Evolutionary conservation across 345 rosid species (phyloP), one percentile per base, ranked within the genome.

Genomic region (Eucalyptus tenuipes): DNA sequence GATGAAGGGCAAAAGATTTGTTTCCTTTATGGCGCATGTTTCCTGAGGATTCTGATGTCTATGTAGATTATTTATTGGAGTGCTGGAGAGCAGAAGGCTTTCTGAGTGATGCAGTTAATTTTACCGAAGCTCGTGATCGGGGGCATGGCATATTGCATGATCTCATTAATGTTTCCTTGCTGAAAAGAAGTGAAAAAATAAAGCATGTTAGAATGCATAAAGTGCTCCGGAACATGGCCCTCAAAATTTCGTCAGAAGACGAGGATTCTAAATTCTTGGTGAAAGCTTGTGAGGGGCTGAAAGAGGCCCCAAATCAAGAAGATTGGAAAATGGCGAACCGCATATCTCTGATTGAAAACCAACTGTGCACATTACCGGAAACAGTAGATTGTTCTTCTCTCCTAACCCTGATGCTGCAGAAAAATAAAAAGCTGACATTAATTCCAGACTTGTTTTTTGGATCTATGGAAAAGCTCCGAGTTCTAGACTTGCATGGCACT

Each of bases 81-180:
- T 89, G 91, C 42, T 91, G 93, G 91, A 87, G 44, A 61, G 89
- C 88, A 79, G 87, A 90, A 89, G 91, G 91, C 11, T 89, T 89
- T 55, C 88, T 89, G 29, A 44, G 59, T 20, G 88, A 57, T 79
- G 91, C 52, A 31, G 59, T 61, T 66, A 50, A 88, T 40, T 88
- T 90, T 47, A 81, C 27, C 2, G 88, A 84, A 42, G 89, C 88
- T 53, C 88, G 90, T 31, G 91, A 89, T 22, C 85, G 81, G 86
- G 93, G 91, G 49, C 84, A 86, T 71, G 64, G 55, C 18, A 88
- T 89, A 48, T 86, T 92, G 88, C 48, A 59, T 42, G 85, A 92
- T 47, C 91, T 92, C 10, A 86, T 89, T 5, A 50, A 88, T 88
- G 71, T 64, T 64, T 64, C 37, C 37, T 64, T 64, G 71, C 50